Conservation (phyloP, 306 rosid species). For the Fragaria vesca region DNA sequence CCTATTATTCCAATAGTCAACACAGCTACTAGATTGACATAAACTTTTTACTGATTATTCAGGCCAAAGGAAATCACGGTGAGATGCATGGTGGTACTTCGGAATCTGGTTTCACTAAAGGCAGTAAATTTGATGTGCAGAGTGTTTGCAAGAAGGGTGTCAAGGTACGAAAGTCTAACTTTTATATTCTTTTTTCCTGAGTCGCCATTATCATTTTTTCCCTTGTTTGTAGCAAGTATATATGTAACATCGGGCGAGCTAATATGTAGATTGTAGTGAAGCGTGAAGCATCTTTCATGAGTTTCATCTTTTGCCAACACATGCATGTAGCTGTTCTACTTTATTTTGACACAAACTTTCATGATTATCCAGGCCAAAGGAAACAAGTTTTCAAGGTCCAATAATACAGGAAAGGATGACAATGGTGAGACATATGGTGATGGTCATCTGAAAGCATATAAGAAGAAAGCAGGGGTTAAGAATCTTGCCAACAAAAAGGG, state of each 20-base stretch:
- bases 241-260: not conserved
- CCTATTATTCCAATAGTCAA: not conserved
- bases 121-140: not conserved
- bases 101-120: not conserved
- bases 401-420: not conserved
- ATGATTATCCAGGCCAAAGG: not conserved
- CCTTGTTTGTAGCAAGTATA: not conserved
- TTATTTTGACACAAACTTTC: not conserved
- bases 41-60: not conserved
- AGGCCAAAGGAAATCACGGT: not conserved
- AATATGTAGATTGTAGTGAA: not conserved
- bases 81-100: not conserved
- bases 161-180: not conserved
- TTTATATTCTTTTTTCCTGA: not conserved
- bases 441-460: not conserved
- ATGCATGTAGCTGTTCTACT: not conserved
- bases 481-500: not conserved
- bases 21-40: not conserved
- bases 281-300: not conserved
- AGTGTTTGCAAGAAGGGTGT: not conserved
- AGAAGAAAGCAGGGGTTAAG: not conserved
- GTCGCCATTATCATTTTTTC: not conserved
- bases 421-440: not conserved
- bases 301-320: not conserved
- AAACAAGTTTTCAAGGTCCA: conserved; percentile 2